A percentile compares a stretch with the other conserved stretches of the same genome.
Conservation (phyloP, 768 basidiomycete species). For the Lentinula lateritia region DNA sequence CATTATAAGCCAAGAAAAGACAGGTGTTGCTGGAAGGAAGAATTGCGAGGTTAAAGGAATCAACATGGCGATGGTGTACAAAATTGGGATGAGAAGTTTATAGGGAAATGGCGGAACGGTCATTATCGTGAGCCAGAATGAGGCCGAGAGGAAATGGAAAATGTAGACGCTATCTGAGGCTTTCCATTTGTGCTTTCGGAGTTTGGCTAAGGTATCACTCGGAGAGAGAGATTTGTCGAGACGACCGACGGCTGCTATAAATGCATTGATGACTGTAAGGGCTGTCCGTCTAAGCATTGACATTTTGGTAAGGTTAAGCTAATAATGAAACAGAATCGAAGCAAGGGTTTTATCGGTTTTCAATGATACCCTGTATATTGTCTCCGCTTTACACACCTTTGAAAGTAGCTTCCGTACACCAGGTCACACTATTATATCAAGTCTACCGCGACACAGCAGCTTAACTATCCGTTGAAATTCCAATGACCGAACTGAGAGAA, state of each 20-base stretch:
- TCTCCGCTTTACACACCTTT: background rate
- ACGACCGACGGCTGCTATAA: slow-evolving; percentile 57
- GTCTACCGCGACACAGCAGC: background rate
- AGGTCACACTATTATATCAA: background rate
- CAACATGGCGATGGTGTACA: slow-evolving; percentile 65
- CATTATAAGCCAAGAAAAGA: slow-evolving; percentile 81
- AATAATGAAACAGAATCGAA: background rate
- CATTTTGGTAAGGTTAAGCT: background rate
- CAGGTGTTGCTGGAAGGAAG: slow-evolving; percentile 81
- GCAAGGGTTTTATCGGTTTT: background rate
- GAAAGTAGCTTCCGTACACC: background rate
- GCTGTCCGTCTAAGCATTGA: background rate
- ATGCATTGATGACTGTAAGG: slow-evolving; percentile 27
- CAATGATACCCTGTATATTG: background rate
- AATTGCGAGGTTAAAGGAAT: slow-evolving; percentile 88
- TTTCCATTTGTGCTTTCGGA: slow-evolving; percentile 53
- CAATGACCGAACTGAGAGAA: background rate
- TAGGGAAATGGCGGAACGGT: slow-evolving; percentile 59
- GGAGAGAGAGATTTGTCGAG: slow-evolving; percentile 79
- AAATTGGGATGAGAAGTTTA: slow-evolving; percentile 72
- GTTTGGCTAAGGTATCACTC: slow-evolving; percentile 51
- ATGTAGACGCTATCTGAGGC: slow-evolving; percentile 57
- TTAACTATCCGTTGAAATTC: background rate
- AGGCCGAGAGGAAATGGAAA: slow-evolving; percentile 55
- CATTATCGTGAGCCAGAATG: slow-evolving; percentile 75